phyloP scores from a whole-genome alignment of 495 filamentous ascomycete species.

The Penicillium silybi region DNA sequence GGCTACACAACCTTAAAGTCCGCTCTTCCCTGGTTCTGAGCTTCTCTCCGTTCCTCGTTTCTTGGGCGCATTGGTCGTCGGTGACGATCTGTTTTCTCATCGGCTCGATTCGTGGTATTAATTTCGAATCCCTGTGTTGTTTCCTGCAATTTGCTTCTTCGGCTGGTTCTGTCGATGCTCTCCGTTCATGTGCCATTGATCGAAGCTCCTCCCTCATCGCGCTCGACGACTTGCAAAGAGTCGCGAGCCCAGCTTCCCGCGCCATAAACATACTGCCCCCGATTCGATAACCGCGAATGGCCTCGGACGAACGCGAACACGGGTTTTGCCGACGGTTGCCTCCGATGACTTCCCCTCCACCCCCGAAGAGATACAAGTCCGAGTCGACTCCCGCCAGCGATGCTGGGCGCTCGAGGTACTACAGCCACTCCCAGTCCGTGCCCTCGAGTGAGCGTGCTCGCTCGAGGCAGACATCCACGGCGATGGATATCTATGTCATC shows the following conservation, averaged over 20 bases:
- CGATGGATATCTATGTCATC: slow-evolving; percentile 42
- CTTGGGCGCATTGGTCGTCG: slow-evolving; percentile 8
- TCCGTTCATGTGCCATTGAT: slow-evolving; percentile 9
- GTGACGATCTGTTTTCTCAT: slow-evolving; percentile 3
- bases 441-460: slow-evolving; percentile 26
- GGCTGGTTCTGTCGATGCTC: slow-evolving; percentile 7
- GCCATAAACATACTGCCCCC: background rate
- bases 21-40: slow-evolving; percentile 1
- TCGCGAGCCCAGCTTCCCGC: background rate
- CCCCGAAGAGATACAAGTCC: slow-evolving; percentile 27
- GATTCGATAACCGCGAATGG: slow-evolving; percentile 7
- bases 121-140: slow-evolving; percentile 5
- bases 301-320: slow-evolving; percentile 1
- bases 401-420: slow-evolving; percentile 19
- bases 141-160: background rate
- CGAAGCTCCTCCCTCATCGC: background rate
- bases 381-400: slow-evolving; percentile 23
- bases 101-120: background rate
- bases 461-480: slow-evolving; percentile 39
- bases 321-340: slow-evolving; percentile 11
- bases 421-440: slow-evolving; percentile 27
- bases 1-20: slow-evolving; percentile 15
- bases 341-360: slow-evolving; percentile 24
- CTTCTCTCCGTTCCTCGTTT: background rate
- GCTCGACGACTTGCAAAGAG: background rate